Conservation (phyloP, 495 filamentous ascomycete genomes). For the Aspergillus bridgeri region DNA sequence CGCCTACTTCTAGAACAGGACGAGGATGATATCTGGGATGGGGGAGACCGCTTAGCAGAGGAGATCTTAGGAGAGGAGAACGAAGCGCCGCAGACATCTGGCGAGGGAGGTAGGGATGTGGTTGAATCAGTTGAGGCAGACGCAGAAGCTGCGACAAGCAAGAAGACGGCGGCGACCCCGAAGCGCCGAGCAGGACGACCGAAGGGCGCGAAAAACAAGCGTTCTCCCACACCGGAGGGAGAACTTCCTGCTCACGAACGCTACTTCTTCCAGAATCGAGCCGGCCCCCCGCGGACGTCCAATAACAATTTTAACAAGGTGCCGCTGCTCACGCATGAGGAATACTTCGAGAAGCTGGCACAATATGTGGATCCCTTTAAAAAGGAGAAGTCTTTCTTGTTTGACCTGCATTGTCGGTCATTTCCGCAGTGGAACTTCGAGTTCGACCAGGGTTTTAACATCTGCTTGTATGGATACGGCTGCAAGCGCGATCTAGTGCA, state of each 20-base stretch:
- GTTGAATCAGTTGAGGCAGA: constrained; percentile 36
- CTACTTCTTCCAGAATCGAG: constrained; percentile 90
- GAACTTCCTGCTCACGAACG: constrained; percentile 82
- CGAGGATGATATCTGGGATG: constrained; percentile 73
- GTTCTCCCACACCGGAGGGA: constrained; percentile 73
- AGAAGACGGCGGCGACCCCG: constrained; percentile 39
- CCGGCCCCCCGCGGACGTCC: constrained; percentile 76
- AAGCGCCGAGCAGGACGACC: constrained; percentile 59
- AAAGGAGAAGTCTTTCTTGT: constrained; percentile 65
- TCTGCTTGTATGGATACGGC: constrained; percentile 90
- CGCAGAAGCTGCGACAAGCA: constrained; percentile 27
- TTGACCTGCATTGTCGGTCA: constrained; percentile 70
- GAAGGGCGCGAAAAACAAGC: constrained; percentile 60
- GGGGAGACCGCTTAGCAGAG: constrained; percentile 66
- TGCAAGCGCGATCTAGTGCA: constrained; percentile 77
- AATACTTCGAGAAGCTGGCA: constrained; percentile 74
- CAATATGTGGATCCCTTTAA: constrained; percentile 68
- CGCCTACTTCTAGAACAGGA: constrained; percentile 66
- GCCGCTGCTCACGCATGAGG: constrained; percentile 77
- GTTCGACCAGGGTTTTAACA: constrained; percentile 80
- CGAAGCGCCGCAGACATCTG: constrained; percentile 27
- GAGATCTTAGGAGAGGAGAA: constrained; percentile 60
- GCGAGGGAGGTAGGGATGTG: constrained; percentile 38
- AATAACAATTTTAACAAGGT: constrained; percentile 78
- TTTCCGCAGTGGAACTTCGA: constrained; percentile 95